Base-by-base conservation (phyloP, 177 flowering plant genomes). In the Vitis hybrid region DNA sequence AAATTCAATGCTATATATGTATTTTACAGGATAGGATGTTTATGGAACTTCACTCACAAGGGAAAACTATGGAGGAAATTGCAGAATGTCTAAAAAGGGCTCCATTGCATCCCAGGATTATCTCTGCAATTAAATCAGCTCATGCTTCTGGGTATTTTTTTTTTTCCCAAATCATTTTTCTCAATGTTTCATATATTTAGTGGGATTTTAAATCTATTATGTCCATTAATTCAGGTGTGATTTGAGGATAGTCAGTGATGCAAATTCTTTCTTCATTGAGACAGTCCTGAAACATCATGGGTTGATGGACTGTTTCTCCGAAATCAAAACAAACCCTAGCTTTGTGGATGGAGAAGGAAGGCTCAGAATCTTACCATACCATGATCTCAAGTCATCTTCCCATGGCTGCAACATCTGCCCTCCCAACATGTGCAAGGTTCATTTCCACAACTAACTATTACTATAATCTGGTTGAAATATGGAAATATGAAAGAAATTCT, bases 231-330 rank as follows among this genome's bases (percentile, higher is more conserved):
- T 19, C 16, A 73, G 75, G 66, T 73, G 76, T 56, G 76, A 67
- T 22, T 57, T 73, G 67, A 73, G 65, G 57, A 68, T 73, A 11
- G 60, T 83, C 1, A 83, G 86, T 20, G 86, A 81, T 65, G 84
- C 86, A 2, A 83, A 83, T 58, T 2, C 50, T 34, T 83, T 81
- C 75, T 81, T 81, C 74, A 83, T 83, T 7, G 84, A 81, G 74
- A 83, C 83, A 16, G 74, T 83, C 22, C 70, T 83, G 73, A 72
- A 81, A 22, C 84, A 83, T 62, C 70, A 68, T 64, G 86, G 86
- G 5, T n/a, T 83, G 10, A 60, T 66, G 29, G 81, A 63, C 13
- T 83, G 31, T 20, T 81, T 83, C 64, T 54, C 66, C 0, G 75
- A 76, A 22, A 76, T 76, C 49, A 50, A 67, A 48, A 71, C 75